These are phyloP conservation scores for Candida yuanshanica DNA, from an alignment of 805 yeast species.

Conservation along the genomic window DNA sequence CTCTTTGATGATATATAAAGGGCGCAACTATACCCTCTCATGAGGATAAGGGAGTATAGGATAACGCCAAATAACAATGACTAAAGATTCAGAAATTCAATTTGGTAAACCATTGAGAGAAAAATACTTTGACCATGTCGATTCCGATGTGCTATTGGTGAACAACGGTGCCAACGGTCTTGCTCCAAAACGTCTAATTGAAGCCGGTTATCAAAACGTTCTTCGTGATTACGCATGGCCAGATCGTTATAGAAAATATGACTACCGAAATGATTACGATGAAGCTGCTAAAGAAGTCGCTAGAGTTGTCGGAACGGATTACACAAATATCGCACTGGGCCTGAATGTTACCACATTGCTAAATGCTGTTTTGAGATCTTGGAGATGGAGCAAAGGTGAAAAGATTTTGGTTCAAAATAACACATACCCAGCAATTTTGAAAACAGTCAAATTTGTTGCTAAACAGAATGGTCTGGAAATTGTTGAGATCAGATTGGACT, in stretches of 20 bases:
- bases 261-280: slow-evolving; percentile 25
- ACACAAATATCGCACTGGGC: slow-evolving; percentile 42
- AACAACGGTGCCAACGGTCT: slow-evolving; percentile 62
- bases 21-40: no score
- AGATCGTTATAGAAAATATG: slow-evolving; percentile 35
- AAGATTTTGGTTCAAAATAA: slow-evolving; percentile 30
- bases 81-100: not conserved
- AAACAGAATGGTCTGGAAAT: slow-evolving; percentile 27
- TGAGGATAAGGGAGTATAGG: no score
- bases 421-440: slow-evolving; percentile 8
- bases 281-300: slow-evolving; percentile 33
- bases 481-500: slow-evolving; percentile 33
- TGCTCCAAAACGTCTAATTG: slow-evolving; percentile 41
- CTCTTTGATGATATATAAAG: no score
- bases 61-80: not conserved
- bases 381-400: slow-evolving; percentile 41
- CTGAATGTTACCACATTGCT: slow-evolving; percentile 53
- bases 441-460: slow-evolving; percentile 16
- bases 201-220: slow-evolving; percentile 26
- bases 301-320: slow-evolving; percentile 38
- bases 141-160: slow-evolving; percentile 34
- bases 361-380: slow-evolving; percentile 47
- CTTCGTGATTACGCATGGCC: slow-evolving; percentile 33
- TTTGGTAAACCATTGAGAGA: slow-evolving; percentile 3
- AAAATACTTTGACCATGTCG: slow-evolving; percentile 32